Conservation (phyloP, 2,329 filamentous ascomycete genomes). For the Colletotrichum camelliae region DNA sequence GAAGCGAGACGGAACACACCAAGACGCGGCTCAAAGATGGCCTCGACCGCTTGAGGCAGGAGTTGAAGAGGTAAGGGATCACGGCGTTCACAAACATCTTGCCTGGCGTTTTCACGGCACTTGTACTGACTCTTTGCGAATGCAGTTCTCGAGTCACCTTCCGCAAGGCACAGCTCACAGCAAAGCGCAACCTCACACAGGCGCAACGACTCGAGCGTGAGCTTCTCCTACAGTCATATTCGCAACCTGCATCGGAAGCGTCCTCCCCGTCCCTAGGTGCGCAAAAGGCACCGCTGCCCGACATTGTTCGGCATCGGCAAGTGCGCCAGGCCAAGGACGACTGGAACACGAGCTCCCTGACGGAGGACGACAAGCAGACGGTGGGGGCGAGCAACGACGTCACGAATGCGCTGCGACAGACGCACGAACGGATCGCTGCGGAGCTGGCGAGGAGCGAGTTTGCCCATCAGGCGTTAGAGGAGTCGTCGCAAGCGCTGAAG, state of each 20-base stretch:
- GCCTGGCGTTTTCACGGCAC: constrained; percentile 21
- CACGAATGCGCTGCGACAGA: constrained; percentile 81
- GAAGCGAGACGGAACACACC: constrained; percentile 64
- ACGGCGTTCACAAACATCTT: background rate
- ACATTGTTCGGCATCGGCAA: constrained; percentile 29
- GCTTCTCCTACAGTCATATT: constrained; percentile 72
- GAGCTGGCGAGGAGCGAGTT: constrained; percentile 89
- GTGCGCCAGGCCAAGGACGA: constrained; percentile 27
- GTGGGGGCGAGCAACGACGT: constrained; percentile 82
- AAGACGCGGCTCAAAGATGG: constrained; percentile 70
- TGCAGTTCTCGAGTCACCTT: constrained; percentile 68
- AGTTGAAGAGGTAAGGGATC: constrained; percentile 68
- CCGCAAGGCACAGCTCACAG: constrained; percentile 80
- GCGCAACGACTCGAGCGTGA: constrained; percentile 80
- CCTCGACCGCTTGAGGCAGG: constrained; percentile 69
- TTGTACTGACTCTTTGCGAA: background rate
- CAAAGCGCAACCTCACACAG: constrained; percentile 75
- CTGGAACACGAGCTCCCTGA: constrained; percentile 37
- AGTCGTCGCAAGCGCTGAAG: constrained; percentile 82
- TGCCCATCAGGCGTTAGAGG: constrained; percentile 84
- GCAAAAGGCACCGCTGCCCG: constrained; percentile 21
- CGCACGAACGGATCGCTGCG: constrained; percentile 83
- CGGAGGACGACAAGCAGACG: constrained; percentile 75
- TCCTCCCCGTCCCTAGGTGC: constrained; percentile 31
- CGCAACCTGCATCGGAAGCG: constrained; percentile 43